Conservation (phyloP, 495 filamentous ascomycete species). For the Bacidia rubella region DNA sequence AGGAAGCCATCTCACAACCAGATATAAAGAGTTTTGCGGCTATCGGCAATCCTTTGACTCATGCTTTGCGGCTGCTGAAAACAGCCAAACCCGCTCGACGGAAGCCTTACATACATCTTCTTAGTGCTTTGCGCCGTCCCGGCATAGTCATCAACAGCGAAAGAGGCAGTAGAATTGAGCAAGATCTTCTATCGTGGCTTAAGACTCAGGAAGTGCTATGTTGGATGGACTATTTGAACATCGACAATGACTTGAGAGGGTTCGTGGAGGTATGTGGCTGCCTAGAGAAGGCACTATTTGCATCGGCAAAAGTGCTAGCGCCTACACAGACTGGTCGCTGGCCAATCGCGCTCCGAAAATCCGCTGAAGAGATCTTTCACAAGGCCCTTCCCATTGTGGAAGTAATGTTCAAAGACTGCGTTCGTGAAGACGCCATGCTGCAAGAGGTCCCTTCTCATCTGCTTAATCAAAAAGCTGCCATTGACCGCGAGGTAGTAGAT, state of each 20-base stretch:
- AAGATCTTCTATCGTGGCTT: conserved; percentile 8
- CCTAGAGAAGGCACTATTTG: conserved; percentile 29
- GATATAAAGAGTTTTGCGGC: too few relatives aligned
- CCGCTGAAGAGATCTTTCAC: background rate
- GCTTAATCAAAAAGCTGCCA: conserved; percentile 5
- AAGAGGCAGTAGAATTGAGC: background rate
- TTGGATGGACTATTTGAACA: conserved; percentile 27
- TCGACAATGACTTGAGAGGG: conserved; percentile 29
- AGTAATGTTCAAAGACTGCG: conserved; percentile 11
- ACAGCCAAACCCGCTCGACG: conserved; percentile 21
- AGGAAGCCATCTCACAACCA: too few relatives aligned
- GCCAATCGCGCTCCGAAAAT: background rate
- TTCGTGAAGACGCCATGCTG: conserved; percentile 1
- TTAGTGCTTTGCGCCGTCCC: background rate
- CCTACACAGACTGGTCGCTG: background rate
- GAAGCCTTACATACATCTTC: conserved; percentile 27
- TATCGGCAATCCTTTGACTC: conserved; percentile 3
- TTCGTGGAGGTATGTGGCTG: conserved; percentile 34
- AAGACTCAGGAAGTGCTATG: conserved; percentile 11
- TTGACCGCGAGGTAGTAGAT: background rate
- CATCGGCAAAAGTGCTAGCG: conserved; percentile 4
- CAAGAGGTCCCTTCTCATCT: conserved; percentile 7
- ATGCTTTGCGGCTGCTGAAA: conserved; percentile 32
- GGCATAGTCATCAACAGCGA: background rate
- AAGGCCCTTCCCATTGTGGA: conserved; percentile 6